Percentiles rank a stretch among this genome's conserved stretches.
phyloP scores from a whole-genome alignment of 2,329 filamentous ascomycete genomes.

The Phaeosphaeria sp. region DNA sequence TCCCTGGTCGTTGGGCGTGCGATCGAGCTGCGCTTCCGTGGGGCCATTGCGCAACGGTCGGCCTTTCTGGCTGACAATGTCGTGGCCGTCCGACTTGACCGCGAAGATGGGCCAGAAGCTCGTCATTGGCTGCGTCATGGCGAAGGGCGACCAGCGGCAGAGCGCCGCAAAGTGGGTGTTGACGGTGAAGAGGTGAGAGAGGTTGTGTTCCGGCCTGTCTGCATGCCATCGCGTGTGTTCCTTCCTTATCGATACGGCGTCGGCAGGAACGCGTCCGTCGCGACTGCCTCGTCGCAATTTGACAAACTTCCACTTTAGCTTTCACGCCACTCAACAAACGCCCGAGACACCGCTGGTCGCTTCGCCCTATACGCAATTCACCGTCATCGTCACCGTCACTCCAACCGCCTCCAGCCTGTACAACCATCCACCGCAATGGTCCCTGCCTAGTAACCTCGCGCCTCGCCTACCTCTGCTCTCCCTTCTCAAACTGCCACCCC shows the following conservation, averaged over 20 bases:
- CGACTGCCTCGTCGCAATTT: neutral
- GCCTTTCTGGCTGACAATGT: conserved; percentile 56
- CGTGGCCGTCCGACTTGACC: conserved; percentile 57
- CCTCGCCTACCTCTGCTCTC: neutral
- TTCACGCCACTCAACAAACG: neutral
- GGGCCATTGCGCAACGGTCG: conserved; percentile 61
- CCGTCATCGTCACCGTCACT: too few relatives aligned
- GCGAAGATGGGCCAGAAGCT: conserved; percentile 57
- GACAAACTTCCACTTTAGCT: neutral
- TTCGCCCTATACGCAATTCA: neutral
- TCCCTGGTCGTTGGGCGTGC: conserved; percentile 59
- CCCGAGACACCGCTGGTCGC: neutral
- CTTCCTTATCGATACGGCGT: neutral
- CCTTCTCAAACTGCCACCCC: neutral
- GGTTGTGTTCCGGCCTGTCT: conserved; percentile 1
- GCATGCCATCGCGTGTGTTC: neutral
- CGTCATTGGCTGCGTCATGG: conserved; percentile 49
- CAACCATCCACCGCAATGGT: neutral
- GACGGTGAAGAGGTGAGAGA: neutral
- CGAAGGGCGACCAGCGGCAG: conserved; percentile 6
- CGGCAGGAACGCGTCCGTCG: neutral
- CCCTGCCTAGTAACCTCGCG: neutral
- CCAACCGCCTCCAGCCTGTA: too few relatives aligned
- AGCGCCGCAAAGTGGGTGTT: neutral
- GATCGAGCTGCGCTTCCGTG: conserved; percentile 59